A percentile compares a stretch with the other conserved stretches of the same genome.
phyloP scores from a whole-genome alignment of 345 rosid genomes.

The Aquilaria yunnanensis region DNA sequence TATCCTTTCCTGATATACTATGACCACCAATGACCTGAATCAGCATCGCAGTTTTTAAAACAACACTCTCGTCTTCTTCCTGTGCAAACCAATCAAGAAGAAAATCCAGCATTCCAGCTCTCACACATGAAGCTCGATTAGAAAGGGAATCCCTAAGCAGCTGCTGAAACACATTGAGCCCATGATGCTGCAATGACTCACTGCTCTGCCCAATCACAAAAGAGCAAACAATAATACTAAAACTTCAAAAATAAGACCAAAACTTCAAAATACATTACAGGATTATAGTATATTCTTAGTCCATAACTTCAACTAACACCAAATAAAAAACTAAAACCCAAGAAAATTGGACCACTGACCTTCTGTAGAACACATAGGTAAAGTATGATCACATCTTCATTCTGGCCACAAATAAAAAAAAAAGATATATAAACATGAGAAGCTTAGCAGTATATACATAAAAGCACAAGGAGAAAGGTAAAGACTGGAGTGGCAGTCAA shows the following conservation, averaged over 20 bases:
- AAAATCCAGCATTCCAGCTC: conserved; percentile 89
- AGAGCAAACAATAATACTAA: conserved; percentile 27
- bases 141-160: conserved; percentile 87
- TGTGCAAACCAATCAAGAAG: conserved; percentile 94
- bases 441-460: conserved; percentile 8
- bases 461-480: neutral
- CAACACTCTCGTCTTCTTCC: conserved; percentile 63
- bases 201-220: conserved; percentile 98
- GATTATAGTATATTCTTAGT: no score
- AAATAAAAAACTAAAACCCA: neutral
- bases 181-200: conserved; percentile 75
- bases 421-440: conserved; percentile 20
- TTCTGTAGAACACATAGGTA: conserved; percentile 85
- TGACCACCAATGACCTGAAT: conserved; percentile 94
- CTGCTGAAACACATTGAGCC: conserved; percentile 76
- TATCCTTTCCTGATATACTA: conserved; percentile 97
- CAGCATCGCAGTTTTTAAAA: conserved; percentile 79
- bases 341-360: conserved; percentile 52
- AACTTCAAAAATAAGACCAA: conserved; percentile 3
- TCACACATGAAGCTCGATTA: conserved; percentile 83
- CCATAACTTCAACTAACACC: neutral
- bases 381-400: conserved; percentile 91
- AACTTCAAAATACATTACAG: neutral
- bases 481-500: neutral
- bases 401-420: conserved; percentile 43